These are phyloP conservation scores for Peterozyma xylosa DNA, from an alignment of 805 yeast species.

Conservation along the genomic window DNA sequence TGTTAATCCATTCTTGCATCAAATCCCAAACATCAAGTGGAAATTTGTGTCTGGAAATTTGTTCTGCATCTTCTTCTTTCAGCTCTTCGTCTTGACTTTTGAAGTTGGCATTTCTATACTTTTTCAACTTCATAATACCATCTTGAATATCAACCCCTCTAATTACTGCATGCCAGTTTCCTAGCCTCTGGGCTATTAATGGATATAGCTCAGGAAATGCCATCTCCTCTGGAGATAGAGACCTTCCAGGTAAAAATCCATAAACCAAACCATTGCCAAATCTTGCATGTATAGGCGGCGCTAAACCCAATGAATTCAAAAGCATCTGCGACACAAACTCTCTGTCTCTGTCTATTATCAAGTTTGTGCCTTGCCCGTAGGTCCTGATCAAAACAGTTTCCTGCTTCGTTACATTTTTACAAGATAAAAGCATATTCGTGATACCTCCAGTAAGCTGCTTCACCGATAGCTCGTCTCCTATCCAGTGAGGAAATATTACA, in stretches of 20 bases:
- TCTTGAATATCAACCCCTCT: slow-evolving; percentile 37
- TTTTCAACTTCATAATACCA: slow-evolving; percentile 32
- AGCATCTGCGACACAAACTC: slow-evolving; percentile 67
- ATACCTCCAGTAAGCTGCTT: slow-evolving; percentile 54
- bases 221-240: slow-evolving; percentile 50
- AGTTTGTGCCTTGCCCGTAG: slow-evolving; percentile 66
- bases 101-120: slow-evolving; percentile 9
- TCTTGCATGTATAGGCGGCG: slow-evolving; percentile 62
- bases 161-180: slow-evolving; percentile 59
- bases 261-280: slow-evolving; percentile 69
- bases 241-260: slow-evolving; percentile 59
- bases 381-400: slow-evolving; percentile 54
- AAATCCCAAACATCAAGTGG: slow-evolving; percentile 52
- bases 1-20: slow-evolving; percentile 52
- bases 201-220: slow-evolving; percentile 39
- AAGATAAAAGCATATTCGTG: slow-evolving; percentile 51
- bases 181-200: slow-evolving; percentile 56
- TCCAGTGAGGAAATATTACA: slow-evolving; percentile 36
- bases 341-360: slow-evolving; percentile 66
- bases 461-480: slow-evolving; percentile 23
- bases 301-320: slow-evolving; percentile 50
- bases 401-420: slow-evolving; percentile 22
- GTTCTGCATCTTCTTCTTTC: slow-evolving; percentile 11
- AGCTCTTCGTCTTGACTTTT: slow-evolving; percentile 10
- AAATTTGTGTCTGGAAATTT: slow-evolving; percentile 11